These are phyloP conservation scores for Salmacisia buchloeana DNA, from an alignment of 1,284 basidiomycete genomes.

Conservation along the genomic window DNA sequence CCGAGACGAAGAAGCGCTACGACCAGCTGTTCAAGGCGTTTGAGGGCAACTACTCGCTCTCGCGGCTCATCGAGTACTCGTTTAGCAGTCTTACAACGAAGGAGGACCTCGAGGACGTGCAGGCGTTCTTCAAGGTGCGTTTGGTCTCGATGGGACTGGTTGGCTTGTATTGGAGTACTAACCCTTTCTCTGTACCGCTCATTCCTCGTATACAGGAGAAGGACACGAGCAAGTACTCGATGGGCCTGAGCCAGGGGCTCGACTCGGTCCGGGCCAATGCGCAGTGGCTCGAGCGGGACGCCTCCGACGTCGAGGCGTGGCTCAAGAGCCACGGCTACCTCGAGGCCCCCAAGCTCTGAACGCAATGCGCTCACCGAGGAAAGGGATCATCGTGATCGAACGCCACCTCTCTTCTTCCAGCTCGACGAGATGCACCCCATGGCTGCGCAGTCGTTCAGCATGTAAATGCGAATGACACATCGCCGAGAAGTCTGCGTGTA, in stretches of 20 bases:
- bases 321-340: slow-evolving; percentile 55
- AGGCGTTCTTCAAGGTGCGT: slow-evolving; percentile 57
- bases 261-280: slow-evolving; percentile 63
- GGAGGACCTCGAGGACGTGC: slow-evolving; percentile 64
- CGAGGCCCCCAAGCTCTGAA: slow-evolving; percentile 9
- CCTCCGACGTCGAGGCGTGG: slow-evolving; percentile 57
- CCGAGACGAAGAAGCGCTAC: slow-evolving; percentile 47
- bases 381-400: too few relatives aligned
- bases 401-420: too few relatives aligned
- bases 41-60: slow-evolving; percentile 49
- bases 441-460: too few relatives aligned
- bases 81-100: slow-evolving; percentile 64
- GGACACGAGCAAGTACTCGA: slow-evolving; percentile 53
- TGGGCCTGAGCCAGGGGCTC: slow-evolving; percentile 63
- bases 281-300: slow-evolving; percentile 61
- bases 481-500: too few relatives aligned
- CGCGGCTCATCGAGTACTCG: slow-evolving; percentile 54
- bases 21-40: slow-evolving; percentile 60
- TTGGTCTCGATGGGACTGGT: not conserved
- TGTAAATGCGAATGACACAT: too few relatives aligned
- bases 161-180: not conserved
- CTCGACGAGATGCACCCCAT: too few relatives aligned
- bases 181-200: not conserved
- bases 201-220: slow-evolving; percentile 37
- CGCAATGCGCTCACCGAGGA: too few relatives aligned